Evolutionary conservation across 768 basidiomycete species (phyloP).

Genomic region (Amyloporia xantha): DNA sequence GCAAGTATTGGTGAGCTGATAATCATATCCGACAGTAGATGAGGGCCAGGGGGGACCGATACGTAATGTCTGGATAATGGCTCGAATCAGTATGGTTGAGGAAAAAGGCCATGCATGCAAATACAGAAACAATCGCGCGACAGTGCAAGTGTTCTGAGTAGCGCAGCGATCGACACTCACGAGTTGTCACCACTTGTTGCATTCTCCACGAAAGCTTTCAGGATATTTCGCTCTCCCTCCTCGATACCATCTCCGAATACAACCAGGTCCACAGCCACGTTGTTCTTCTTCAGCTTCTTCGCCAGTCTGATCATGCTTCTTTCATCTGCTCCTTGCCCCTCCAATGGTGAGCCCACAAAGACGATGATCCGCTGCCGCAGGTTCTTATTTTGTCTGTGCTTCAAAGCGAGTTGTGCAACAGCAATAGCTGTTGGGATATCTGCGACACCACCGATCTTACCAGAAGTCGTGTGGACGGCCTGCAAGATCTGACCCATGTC

Average conservation of each 20-base stretch:
- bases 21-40: slow-evolving; percentile 78
- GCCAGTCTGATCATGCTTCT: slow-evolving; percentile 82
- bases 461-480: slow-evolving; percentile 64
- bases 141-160: no score
- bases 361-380: slow-evolving; percentile 93
- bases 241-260: slow-evolving; percentile 88
- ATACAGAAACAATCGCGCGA: no score
- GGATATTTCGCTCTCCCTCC: slow-evolving; percentile 60
- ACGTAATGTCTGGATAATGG: slow-evolving; percentile 62
- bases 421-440: slow-evolving; percentile 89
- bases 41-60: slow-evolving; percentile 66
- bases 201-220: slow-evolving; percentile 79
- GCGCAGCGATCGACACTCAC: slow-evolving; percentile 40
- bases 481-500: slow-evolving; percentile 88
- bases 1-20: slow-evolving; percentile 77
- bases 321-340: slow-evolving; percentile 63
- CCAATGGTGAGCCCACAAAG: slow-evolving; percentile 87
- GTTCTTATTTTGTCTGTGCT: slow-evolving; percentile 98
- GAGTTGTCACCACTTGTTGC: slow-evolving; percentile 80
- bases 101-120: no score
- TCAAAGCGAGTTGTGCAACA: slow-evolving; percentile 92
- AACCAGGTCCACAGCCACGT: slow-evolving; percentile 90
- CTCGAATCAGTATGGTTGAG: background rate
- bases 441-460: slow-evolving; percentile 71
- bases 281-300: slow-evolving; percentile 99